These are phyloP conservation scores for Thelonectria discophora DNA, from an alignment of 2,329 filamentous ascomycete species.

Conservation along the genomic window DNA sequence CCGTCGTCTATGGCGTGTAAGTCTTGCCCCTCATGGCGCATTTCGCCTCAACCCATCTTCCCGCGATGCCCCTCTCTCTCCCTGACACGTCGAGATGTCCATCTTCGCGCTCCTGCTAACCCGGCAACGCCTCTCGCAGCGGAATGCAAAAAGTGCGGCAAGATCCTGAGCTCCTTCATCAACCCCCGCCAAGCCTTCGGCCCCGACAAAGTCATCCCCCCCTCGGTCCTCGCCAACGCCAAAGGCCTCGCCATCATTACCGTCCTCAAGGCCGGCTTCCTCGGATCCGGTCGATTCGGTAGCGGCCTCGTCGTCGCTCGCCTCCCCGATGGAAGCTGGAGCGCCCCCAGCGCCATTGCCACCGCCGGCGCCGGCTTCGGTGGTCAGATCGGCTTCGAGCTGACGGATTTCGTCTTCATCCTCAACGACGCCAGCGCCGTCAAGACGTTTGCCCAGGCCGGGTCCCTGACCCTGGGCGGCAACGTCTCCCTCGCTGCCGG, in stretches of 20 bases:
- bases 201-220: constrained; percentile 96
- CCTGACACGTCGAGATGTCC: not conserved
- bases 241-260: constrained; percentile 91
- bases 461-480: constrained; percentile 90
- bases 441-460: constrained; percentile 91
- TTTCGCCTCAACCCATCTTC: constrained; percentile 21
- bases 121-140: constrained; percentile 61
- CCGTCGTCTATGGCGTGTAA: constrained; percentile 74
- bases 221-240: constrained; percentile 85
- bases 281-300: constrained; percentile 83
- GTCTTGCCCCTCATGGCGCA: constrained; percentile 47
- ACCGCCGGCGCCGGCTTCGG: constrained; percentile 85
- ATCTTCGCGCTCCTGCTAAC: constrained; percentile 23
- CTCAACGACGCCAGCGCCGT: constrained; percentile 91
- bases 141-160: constrained; percentile 97
- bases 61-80: constrained; percentile 25
- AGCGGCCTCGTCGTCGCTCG: constrained; percentile 84
- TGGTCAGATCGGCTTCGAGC: constrained; percentile 86
- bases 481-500: constrained; percentile 97
- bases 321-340: constrained; percentile 80
- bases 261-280: constrained; percentile 86
- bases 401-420: constrained; percentile 97
- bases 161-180: constrained; percentile 94
- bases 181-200: constrained; percentile 94
- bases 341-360: constrained; percentile 81